Percentiles rank a stretch among this genome's conserved stretches.
Conservation (phyloP, 306 rosid genomes). For the Mimosa bimucronata region DNA sequence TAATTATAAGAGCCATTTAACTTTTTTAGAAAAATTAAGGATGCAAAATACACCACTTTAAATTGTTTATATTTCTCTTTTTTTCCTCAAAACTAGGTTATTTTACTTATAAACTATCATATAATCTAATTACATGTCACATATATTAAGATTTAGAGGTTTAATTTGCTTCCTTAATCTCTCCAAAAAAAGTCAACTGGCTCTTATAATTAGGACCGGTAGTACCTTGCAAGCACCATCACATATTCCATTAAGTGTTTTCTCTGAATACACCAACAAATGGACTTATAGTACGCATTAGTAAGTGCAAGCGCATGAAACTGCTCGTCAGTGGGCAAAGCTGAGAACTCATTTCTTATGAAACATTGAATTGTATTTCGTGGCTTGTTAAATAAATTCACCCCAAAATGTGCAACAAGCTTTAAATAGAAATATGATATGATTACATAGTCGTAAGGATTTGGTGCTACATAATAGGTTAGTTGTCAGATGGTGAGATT, state of each 20-base stretch:
- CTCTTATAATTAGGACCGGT: too few relatives aligned
- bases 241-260: not conserved
- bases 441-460: conserved; percentile 28
- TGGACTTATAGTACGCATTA: not conserved
- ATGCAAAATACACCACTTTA: too few relatives aligned
- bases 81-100: too few relatives aligned
- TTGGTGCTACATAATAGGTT: conserved; percentile 41
- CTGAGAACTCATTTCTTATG: not conserved
- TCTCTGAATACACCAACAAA: not conserved
- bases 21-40: too few relatives aligned
- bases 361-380: conserved; percentile 1
- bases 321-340: not conserved
- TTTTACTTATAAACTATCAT: too few relatives aligned
- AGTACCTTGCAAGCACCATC: not conserved
- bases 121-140: too few relatives aligned
- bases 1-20: too few relatives aligned
- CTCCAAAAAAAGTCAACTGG: too few relatives aligned
- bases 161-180: too few relatives aligned
- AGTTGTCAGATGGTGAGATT: conserved; percentile 43
- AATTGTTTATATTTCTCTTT: too few relatives aligned
- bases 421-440: conserved; percentile 29
- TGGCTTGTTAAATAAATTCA: conserved; percentile 25
- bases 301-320: not conserved
- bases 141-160: too few relatives aligned
- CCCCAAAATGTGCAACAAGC: conserved; percentile 19